phyloP scores from a whole-genome alignment of 1,284 basidiomycete species.

The Marasmius fiardii region DNA sequence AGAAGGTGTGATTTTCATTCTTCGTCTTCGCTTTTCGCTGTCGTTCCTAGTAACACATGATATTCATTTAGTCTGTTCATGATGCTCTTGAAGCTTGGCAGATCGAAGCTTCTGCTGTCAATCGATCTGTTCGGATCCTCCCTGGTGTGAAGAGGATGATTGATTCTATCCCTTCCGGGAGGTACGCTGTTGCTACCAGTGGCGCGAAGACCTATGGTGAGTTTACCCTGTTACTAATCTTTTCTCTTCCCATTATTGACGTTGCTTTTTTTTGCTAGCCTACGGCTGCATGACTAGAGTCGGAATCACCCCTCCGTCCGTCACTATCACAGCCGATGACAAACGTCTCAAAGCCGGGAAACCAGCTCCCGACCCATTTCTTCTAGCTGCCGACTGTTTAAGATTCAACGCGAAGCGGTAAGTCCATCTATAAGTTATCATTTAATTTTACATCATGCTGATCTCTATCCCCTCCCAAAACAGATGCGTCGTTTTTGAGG shows the following conservation, averaged over 20 bases:
- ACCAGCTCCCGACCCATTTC: slow-evolving; percentile 71
- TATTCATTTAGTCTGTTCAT: slow-evolving; percentile 27
- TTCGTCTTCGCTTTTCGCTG: background rate
- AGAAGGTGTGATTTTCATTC: too few species aligned
- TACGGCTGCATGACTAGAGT: slow-evolving; percentile 70
- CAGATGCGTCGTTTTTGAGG: slow-evolving; percentile 56
- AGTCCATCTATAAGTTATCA: too few species aligned
- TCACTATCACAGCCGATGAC: slow-evolving; percentile 80
- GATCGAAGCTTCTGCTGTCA: slow-evolving; percentile 57
- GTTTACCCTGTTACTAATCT: too few species aligned
- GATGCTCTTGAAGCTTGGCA: slow-evolving; percentile 49
- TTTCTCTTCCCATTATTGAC: slow-evolving; percentile 12
- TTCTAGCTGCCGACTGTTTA: slow-evolving; percentile 70
- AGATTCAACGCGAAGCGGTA: slow-evolving; percentile 54
- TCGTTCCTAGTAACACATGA: background rate
- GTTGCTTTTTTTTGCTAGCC: slow-evolving; percentile 48
- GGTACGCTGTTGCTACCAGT: slow-evolving; percentile 74
- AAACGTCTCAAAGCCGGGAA: slow-evolving; percentile 63
- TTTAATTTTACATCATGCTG: too few species aligned
- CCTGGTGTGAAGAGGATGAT: slow-evolving; percentile 73
- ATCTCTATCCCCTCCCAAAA: too few species aligned
- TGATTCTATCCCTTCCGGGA: slow-evolving; percentile 61
- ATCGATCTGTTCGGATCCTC: slow-evolving; percentile 70
- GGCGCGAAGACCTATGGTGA: slow-evolving; percentile 75
- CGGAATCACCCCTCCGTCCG: slow-evolving; percentile 66